Evolutionary conservation across 139 green algal species (phyloP), one percentile per base, ranked within the genome.

Genomic region (Closterium sp.): DNA sequence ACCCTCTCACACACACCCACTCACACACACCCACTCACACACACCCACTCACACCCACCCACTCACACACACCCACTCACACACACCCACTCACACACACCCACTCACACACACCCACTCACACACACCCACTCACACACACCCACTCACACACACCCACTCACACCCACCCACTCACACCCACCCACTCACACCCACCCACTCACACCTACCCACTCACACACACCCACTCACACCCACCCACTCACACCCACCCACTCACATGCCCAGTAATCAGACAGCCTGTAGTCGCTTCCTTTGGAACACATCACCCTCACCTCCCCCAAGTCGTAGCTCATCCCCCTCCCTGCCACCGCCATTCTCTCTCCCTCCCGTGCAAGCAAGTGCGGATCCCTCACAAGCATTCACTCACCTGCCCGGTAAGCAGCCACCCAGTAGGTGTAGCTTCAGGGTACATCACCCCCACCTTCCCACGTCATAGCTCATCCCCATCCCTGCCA

Each of bases 371-470:
- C 89, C 30, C n/a, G 45, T n/a, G n/a, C n/a, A n/a, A n/a, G n/a
- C n/a, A n/a, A n/a, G n/a, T n/a, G n/a, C n/a, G 9, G 13, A n/a
- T n/a, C 17, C 96, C 31, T 7, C 9, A 13, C 13, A 95, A n/a
- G n/a, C 95, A 91, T 96, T 93, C 27, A 96, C 91, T 27, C 89
- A 93, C 91, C 90, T 95, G 92, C 0, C 94, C 94, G 17, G 91
- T 93, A 27, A 87, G 85, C 22, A 96, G 91, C 21, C 24, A 27
- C 9, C 38, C 19, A 4, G 89, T 91, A 31, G 70, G n/a, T 6
- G 28, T 32, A 9, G 91, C 31, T 91, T 95, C 93, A 6, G 94
- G 94, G 19, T 94, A 22, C 30, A 95, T 91, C 17, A 95, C 38
- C 13, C 93, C 93, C 28, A 95, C 92, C 24, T 95, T 87, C 30